Percentiles rank a stretch among this genome's conserved stretches.
phyloP scores from a whole-genome alignment of 2,329 filamentous ascomycete genomes.

The Exophiala oligosperma region DNA sequence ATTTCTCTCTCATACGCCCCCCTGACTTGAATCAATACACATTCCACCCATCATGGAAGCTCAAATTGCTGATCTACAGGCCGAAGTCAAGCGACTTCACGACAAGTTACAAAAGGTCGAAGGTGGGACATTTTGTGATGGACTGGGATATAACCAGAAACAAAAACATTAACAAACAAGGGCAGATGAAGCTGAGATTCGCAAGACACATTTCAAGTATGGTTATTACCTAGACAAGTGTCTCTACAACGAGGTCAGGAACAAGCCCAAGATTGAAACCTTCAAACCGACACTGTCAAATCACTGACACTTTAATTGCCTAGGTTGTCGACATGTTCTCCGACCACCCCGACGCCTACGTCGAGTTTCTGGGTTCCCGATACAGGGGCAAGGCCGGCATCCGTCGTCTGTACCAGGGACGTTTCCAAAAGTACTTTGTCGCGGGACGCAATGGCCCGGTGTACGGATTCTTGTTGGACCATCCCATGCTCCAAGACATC shows the following conservation, averaged over 20 bases:
- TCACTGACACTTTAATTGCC: no score
- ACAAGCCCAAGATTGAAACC: no score
- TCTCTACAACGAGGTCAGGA: slow-evolving; percentile 53
- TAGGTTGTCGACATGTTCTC: slow-evolving; percentile 53
- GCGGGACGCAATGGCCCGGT: slow-evolving; percentile 57
- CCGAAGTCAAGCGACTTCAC: slow-evolving; percentile 20
- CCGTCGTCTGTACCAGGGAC: slow-evolving; percentile 53
- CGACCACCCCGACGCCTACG: slow-evolving; percentile 54
- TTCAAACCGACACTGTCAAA: no score
- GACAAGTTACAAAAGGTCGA: slow-evolving; percentile 22
- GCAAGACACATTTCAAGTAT: slow-evolving; percentile 59
- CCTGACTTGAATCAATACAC: not conserved
- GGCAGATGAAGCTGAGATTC: slow-evolving; percentile 55
- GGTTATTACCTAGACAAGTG: slow-evolving; percentile 62
- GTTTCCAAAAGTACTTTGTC: slow-evolving; percentile 54
- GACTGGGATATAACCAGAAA: no score
- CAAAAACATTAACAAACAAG: not conserved
- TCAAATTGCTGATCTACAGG: slow-evolving; percentile 21
- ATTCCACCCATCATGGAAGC: slow-evolving; percentile 9
- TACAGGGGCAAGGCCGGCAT: slow-evolving; percentile 55
- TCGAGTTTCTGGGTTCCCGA: slow-evolving; percentile 57
- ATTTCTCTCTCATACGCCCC: not conserved
- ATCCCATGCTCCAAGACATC: slow-evolving; percentile 59
- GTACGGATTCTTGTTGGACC: slow-evolving; percentile 57
- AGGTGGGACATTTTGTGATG: slow-evolving; percentile 2